A percentile compares a stretch with the other conserved stretches of the same genome.
Evolutionary conservation across 2,329 filamentous ascomycete species (phyloP).

Genomic region (Alternaria viburni): DNA sequence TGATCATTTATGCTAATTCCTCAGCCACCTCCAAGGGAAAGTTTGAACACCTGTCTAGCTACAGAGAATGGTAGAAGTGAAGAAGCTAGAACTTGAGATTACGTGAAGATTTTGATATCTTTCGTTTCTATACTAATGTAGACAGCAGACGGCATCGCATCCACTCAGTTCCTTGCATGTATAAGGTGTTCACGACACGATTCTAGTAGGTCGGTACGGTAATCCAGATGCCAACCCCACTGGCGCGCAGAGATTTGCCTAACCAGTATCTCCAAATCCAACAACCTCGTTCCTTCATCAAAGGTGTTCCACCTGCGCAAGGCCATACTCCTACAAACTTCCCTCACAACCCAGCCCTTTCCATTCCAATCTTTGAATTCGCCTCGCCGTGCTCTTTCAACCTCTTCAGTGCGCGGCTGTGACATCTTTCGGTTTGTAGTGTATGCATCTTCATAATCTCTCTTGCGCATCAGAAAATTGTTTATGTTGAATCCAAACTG

Average conservation of each 20-base stretch:
- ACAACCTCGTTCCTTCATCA: not conserved
- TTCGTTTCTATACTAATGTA: not conserved
- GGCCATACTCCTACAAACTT: not conserved
- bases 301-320: no score
- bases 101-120: not conserved
- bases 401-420: not conserved
- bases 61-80: not conserved
- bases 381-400: not conserved
- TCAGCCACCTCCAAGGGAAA: not conserved
- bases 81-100: not conserved
- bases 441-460: not conserved
- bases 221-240: not conserved
- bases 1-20: not conserved
- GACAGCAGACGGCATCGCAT: not conserved
- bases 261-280: not conserved
- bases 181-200: not conserved
- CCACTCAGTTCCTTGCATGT: not conserved
- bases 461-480: conserved; percentile 3
- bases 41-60: not conserved
- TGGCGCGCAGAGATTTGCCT: not conserved
- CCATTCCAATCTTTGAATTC: not conserved
- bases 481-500: conserved; percentile 1
- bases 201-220: not conserved
- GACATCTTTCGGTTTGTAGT: not conserved
- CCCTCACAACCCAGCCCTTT: not conserved